phyloP scores from a whole-genome alignment of 768 basidiomycete genomes.

The Leccinellum rugosiceps region DNA sequence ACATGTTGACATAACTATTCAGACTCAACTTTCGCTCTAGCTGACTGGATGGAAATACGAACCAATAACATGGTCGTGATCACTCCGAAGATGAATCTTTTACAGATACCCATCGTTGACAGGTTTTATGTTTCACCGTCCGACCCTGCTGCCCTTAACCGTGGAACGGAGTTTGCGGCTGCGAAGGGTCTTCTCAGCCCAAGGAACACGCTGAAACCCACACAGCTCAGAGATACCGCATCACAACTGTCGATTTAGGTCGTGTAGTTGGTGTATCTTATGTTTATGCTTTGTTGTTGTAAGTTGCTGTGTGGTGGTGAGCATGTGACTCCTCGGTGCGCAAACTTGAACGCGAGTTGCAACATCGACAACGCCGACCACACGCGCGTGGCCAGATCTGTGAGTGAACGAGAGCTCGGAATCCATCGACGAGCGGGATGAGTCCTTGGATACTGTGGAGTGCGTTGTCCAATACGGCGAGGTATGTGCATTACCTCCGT shows the following conservation, averaged over 20 bases:
- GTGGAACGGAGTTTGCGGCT: slow-evolving; percentile 81
- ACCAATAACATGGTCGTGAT: slow-evolving; percentile 95
- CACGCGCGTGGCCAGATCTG: neutral
- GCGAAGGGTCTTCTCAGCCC: slow-evolving; percentile 81
- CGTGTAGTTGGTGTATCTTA: neutral
- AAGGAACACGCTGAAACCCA: slow-evolving; percentile 36
- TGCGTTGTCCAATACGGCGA: slow-evolving; percentile 60
- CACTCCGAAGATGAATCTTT: slow-evolving; percentile 91
- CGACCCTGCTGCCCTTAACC: slow-evolving; percentile 64
- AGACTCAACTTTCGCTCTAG: slow-evolving; percentile 26
- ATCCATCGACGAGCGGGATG: slow-evolving; percentile 22
- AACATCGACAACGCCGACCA: neutral
- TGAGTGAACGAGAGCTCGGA: slow-evolving; percentile 2
- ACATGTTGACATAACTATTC: neutral
- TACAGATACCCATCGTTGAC: slow-evolving; percentile 93
- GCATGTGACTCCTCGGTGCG: slow-evolving; percentile 6
- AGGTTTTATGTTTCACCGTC: slow-evolving; percentile 89
- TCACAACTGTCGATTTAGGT: slow-evolving; percentile 20
- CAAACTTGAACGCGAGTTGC: neutral
- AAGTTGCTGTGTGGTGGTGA: neutral
- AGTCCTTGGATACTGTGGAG: slow-evolving; percentile 68
- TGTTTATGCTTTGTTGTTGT: neutral
- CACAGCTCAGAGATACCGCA: slow-evolving; percentile 19
- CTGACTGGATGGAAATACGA: slow-evolving; percentile 99
- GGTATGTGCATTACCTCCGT: slow-evolving; percentile 33